phyloP scores from a whole-genome alignment of 2,329 filamentous ascomycete species.

The Bisporella sp. region DNA sequence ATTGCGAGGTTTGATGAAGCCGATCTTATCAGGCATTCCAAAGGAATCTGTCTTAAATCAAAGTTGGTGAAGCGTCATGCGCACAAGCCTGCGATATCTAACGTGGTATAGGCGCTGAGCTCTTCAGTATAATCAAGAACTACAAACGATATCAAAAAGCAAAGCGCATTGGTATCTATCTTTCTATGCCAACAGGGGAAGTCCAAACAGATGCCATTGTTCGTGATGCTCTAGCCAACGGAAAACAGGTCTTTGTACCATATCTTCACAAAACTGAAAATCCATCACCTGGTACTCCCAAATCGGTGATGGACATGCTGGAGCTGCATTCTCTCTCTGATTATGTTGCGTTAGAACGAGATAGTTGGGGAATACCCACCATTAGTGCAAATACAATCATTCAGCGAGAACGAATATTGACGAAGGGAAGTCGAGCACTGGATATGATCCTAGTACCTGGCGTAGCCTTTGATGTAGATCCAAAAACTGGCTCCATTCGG shows the following conservation, averaged over 20 bases:
- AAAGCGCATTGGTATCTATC: constrained; percentile 72
- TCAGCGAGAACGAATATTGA: constrained; percentile 63
- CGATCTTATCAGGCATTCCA: constrained; percentile 52
- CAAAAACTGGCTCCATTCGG: constrained; percentile 47
- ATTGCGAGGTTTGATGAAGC: constrained; percentile 64
- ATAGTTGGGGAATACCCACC: constrained; percentile 94
- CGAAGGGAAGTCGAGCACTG: constrained; percentile 43
- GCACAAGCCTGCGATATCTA: not conserved
- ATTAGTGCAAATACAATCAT: constrained; percentile 59
- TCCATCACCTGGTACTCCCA: constrained; percentile 30
- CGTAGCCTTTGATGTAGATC: constrained; percentile 74
- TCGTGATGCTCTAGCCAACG: constrained; percentile 64
- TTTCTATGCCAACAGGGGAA: constrained; percentile 88
- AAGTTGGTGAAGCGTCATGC: constrained; percentile 9
- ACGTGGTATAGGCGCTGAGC: constrained; percentile 47
- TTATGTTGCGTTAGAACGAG: constrained; percentile 67
- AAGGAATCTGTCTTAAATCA: constrained; percentile 58
- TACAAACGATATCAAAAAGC: constrained; percentile 72
- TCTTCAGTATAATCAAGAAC: constrained; percentile 57
- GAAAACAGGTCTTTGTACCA: constrained; percentile 86
- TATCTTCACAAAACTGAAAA: constrained; percentile 64
- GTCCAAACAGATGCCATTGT: constrained; percentile 80
- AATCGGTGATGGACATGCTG: constrained; percentile 94
- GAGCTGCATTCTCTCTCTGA: constrained; percentile 66
- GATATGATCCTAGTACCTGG: constrained; percentile 90